phyloP scores from a whole-genome alignment of 805 yeast genomes.

The Kodamaea restingae region DNA sequence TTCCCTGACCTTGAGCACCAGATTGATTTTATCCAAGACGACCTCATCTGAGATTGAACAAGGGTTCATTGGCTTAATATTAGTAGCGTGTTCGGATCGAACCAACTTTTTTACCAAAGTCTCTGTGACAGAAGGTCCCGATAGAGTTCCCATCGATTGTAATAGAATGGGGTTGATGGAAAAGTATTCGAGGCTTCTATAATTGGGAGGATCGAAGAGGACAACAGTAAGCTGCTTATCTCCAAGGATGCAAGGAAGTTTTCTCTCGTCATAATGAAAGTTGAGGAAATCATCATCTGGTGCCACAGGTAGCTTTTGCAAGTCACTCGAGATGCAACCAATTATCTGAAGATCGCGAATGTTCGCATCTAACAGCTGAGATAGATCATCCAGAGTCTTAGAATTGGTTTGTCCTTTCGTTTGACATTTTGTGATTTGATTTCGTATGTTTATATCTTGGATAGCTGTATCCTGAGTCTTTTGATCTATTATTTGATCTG shows the following conservation, averaged over 20 bases:
- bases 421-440: no score
- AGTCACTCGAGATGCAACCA: neutral
- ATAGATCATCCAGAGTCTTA: no score
- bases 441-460: no score
- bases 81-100: slow-evolving; percentile 7
- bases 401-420: no score
- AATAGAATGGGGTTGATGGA: slow-evolving; percentile 71
- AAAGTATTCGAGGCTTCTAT: slow-evolving; percentile 68
- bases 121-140: slow-evolving; percentile 7
- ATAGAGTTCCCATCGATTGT: slow-evolving; percentile 39
- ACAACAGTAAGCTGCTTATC: slow-evolving; percentile 14
- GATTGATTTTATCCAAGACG: slow-evolving; percentile 32
- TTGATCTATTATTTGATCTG: no score
- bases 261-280: neutral
- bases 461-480: no score
- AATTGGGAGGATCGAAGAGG: slow-evolving; percentile 70
- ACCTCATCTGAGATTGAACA: slow-evolving; percentile 26
- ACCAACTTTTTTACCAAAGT: slow-evolving; percentile 18
- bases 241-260: slow-evolving; percentile 6
- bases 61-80: slow-evolving; percentile 13
- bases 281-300: neutral
- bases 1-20: slow-evolving; percentile 18
- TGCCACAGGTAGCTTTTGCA: no score
- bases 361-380: no score
- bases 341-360: neutral